Evolutionary conservation across 2,329 filamentous ascomycete species (phyloP).

Genomic region (Harringtonia lauricola): DNA sequence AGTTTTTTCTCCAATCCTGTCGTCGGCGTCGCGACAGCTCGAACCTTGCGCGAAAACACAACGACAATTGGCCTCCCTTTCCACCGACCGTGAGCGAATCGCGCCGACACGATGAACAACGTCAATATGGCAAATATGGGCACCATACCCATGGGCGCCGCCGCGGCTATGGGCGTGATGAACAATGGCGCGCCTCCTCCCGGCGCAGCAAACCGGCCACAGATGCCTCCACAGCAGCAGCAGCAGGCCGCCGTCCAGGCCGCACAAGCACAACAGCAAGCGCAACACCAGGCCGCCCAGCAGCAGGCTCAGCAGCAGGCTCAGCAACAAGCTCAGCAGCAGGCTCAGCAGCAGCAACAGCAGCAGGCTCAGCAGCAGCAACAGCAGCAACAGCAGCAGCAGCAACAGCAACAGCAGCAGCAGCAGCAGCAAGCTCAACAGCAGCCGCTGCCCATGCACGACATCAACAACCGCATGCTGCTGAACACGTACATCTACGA

Average conservation of each 20-base stretch:
- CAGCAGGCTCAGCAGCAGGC: neutral
- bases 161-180: conserved; percentile 56
- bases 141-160: conserved; percentile 56
- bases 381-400: conserved; percentile 1
- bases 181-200: conserved; percentile 38
- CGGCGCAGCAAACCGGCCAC: conserved; percentile 18
- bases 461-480: conserved; percentile 36
- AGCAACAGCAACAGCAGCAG: conserved; percentile 2
- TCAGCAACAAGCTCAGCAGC: conserved; percentile 5
- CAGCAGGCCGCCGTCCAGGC: conserved; percentile 7
- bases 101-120: conserved; percentile 46
- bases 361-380: conserved; percentile 1
- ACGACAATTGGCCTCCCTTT: neutral
- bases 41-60: neutral
- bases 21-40: neutral
- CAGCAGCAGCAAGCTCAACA: conserved; percentile 16
- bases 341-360: conserved; percentile 15
- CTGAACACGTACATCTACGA: conserved; percentile 88
- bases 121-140: conserved; percentile 60
- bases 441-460: conserved; percentile 29
- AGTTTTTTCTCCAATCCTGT: neutral
- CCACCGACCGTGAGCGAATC: neutral
- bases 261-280: conserved; percentile 7
- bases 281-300: conserved; percentile 1
- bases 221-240: conserved; percentile 1